Evolutionary conservation across 768 basidiomycete genomes (phyloP), one percentile per base, ranked within the genome.

Genomic region (Hygrocybe coccinea): DNA sequence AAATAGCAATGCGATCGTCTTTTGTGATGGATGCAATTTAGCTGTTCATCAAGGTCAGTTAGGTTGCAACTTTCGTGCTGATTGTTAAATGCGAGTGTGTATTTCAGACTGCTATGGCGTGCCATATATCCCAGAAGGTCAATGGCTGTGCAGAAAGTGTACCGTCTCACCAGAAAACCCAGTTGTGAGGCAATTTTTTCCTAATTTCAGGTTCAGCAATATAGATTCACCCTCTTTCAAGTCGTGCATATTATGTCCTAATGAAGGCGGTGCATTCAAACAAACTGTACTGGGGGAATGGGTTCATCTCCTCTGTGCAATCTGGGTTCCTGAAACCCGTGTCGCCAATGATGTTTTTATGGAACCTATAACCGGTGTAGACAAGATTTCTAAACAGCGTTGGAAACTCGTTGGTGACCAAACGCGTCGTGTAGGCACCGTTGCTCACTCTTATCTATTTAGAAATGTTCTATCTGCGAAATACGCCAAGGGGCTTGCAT

Each of bases 61-160:
- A 12, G 29, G 19, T n/a, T 36, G 2, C 15, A 24, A 36, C 10
- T 48, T 12, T 12, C 34, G 14, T 14, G 3, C 15, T 19, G 7
- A 6, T 15, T 48, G 46, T 50, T 14, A 33, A 17, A 55, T 34
- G 7, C 51, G 43, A 5, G 50, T 41, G 25, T 45, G 46, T 39
- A 15, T 33, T 29, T 2, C 60, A 97, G 97, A 99, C 67, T 99
- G 97, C 65, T 99, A 99, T 65, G 97, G 97, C 17, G 93, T 99
- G 1, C 97, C 97, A 10, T 99, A 99, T 67, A 97, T 99, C 56
- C 97, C 97, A 0, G 97, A 99, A 74, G 97, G 97, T 1, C 97
- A 99, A 69, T 99, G 97, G 97, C 81, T 99, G 34, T 99, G 97
- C 69, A 77, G 97, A 45, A 99, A 99, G 71, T 99, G 97, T 65